Conservation (phyloP, 495 filamentous ascomycete genomes). For the Halenospora varia region DNA sequence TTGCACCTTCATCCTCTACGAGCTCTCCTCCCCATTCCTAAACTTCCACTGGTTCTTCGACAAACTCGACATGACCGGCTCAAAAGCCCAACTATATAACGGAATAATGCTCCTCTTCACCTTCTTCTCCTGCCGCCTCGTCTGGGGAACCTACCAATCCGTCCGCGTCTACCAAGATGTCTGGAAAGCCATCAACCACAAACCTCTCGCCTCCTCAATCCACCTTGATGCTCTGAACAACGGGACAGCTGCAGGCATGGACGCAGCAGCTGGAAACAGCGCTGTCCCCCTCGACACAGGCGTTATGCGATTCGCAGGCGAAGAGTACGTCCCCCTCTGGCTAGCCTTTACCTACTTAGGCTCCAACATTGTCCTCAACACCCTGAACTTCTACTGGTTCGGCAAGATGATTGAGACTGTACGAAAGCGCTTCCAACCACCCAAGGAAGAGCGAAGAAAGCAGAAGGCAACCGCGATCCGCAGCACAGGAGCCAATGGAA, state of each 20-base stretch:
- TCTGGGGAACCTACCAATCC: constrained; percentile 89
- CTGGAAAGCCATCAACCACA: constrained; percentile 53
- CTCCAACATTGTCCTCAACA: constrained; percentile 77
- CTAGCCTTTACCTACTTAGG: constrained; percentile 70
- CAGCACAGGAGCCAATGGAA: constrained; percentile 26
- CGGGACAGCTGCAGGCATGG: constrained; percentile 28
- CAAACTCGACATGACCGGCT: constrained; percentile 92
- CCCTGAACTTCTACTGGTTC: constrained; percentile 94
- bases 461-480: constrained; percentile 25
- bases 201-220: constrained; percentile 30
- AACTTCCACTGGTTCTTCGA: constrained; percentile 99
- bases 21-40: constrained; percentile 89
- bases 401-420: constrained; percentile 94
- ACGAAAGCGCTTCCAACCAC: constrained; percentile 79
- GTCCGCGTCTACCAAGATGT: constrained; percentile 74
- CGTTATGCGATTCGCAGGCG: constrained; percentile 40
- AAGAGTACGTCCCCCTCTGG: constrained; percentile 68
- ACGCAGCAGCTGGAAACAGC: constrained; percentile 22
- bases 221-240: constrained; percentile 27
- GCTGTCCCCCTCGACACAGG: constrained; percentile 25
- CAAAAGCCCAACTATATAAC: constrained; percentile 75
- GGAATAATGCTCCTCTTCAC: constrained; percentile 65
- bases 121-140: constrained; percentile 85
- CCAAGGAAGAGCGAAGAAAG: constrained; percentile 32
- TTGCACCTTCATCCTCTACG: constrained; percentile 91